phyloP scores from a whole-genome alignment of 2,329 filamentous ascomycete species.

The Pyrenophora seminiperda region DNA sequence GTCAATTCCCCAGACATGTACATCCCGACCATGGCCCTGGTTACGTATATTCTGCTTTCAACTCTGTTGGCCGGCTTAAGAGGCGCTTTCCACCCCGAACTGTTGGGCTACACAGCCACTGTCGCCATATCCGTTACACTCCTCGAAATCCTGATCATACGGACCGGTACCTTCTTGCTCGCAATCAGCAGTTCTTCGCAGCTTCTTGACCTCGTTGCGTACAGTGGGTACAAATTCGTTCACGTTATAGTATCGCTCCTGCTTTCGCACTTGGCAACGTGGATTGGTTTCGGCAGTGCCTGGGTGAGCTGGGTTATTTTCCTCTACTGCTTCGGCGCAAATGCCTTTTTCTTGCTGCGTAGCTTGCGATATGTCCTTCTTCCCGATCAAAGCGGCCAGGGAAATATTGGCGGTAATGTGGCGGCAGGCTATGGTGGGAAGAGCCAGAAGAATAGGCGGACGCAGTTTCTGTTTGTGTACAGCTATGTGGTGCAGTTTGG shows the following conservation, averaged over 20 bases:
- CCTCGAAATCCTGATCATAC: conserved; percentile 87
- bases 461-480: conserved; percentile 55
- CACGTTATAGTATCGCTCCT: conserved; percentile 90
- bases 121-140: conserved; percentile 81
- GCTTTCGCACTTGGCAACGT: conserved; percentile 65
- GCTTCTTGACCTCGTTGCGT: conserved; percentile 90
- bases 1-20: conserved; percentile 99
- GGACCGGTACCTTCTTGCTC: conserved; percentile 90
- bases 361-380: conserved; percentile 95
- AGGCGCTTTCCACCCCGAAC: conserved; percentile 90
- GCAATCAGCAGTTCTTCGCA: conserved; percentile 94
- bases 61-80: conserved; percentile 87
- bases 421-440: conserved; percentile 75
- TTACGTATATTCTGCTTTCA: conserved; percentile 95
- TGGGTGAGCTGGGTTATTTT: conserved; percentile 91
- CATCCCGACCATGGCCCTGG: conserved; percentile 94
- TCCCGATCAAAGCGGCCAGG: conserved; percentile 62
- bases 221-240: conserved; percentile 98
- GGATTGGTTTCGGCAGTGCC: conserved; percentile 79
- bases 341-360: conserved; percentile 92
- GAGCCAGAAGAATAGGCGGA: conserved; percentile 61
- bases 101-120: conserved; percentile 87
- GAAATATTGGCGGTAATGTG: conserved; percentile 44
- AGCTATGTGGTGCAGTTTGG: conserved; percentile 91
- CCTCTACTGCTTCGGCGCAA: conserved; percentile 88